Conservation (phyloP, 2,329 filamentous ascomycete genomes). For the Lachnellula hyalina region DNA sequence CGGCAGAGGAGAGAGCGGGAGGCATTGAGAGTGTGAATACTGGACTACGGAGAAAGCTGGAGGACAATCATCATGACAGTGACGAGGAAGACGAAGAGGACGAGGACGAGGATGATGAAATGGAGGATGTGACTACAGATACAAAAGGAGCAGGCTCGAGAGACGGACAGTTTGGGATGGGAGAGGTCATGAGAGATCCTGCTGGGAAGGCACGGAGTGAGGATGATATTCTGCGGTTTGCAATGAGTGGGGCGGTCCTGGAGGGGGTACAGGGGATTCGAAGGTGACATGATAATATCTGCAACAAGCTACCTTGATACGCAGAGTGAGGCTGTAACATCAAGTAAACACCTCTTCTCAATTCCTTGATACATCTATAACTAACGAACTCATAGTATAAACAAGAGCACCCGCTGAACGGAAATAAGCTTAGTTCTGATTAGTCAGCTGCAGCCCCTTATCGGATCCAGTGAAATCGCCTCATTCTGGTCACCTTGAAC, state of each 20-base stretch:
- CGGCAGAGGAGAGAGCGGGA: slow-evolving; percentile 59
- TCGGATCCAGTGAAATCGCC: no score
- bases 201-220: slow-evolving; percentile 27
- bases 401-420: no score
- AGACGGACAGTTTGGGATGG: slow-evolving; percentile 16
- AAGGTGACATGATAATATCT: not conserved
- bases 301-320: no score
- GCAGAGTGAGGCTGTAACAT: no score
- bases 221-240: slow-evolving; percentile 44
- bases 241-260: slow-evolving; percentile 38
- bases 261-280: not conserved
- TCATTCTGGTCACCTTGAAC: no score
- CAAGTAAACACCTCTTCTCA: no score
- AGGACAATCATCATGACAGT: slow-evolving; percentile 11
- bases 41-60: slow-evolving; percentile 49
- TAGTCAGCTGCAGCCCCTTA: no score
- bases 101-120: slow-evolving; percentile 46
- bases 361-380: no score
- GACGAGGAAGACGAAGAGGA: slow-evolving; percentile 49
- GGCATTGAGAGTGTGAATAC: slow-evolving; percentile 69
- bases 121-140: slow-evolving; percentile 42
- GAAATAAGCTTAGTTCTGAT: no score
- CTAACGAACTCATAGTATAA: no score
- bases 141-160: slow-evolving; percentile 9
- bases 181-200: slow-evolving; percentile 16